Evolutionary conservation across 2,329 filamentous ascomycete genomes (phyloP).

Genomic region (Penicillium sumatraense): DNA sequence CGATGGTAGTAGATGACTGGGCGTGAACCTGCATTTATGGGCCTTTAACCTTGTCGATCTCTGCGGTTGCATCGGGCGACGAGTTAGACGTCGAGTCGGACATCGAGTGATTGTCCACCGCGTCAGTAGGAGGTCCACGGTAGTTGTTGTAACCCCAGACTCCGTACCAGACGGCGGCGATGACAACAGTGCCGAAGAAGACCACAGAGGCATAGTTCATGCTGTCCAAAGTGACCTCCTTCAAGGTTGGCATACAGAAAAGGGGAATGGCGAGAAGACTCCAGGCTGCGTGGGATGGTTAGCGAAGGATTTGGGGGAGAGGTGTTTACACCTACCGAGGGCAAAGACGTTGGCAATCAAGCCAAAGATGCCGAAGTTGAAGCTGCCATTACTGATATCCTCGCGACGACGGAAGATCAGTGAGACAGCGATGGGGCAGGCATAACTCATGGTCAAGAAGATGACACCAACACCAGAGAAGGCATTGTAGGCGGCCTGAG

Average conservation of each 20-base stretch:
- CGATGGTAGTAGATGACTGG: background rate
- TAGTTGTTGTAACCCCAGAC: slow-evolving; percentile 69
- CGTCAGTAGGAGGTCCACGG: slow-evolving; percentile 35
- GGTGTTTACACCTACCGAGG: slow-evolving; percentile 56
- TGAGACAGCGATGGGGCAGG: slow-evolving; percentile 68
- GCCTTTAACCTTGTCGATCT: slow-evolving; percentile 14
- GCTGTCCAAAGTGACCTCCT: slow-evolving; percentile 62
- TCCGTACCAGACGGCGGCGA: slow-evolving; percentile 70
- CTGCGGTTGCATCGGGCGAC: slow-evolving; percentile 12
- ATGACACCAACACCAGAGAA: slow-evolving; percentile 81
- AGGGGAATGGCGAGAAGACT: slow-evolving; percentile 70
- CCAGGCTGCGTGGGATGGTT: slow-evolving; percentile 52
- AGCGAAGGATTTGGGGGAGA: slow-evolving; percentile 6
- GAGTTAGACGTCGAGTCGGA: slow-evolving; percentile 3
- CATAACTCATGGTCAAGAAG: slow-evolving; percentile 73
- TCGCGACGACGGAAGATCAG: slow-evolving; percentile 62
- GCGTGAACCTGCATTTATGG: slow-evolving; percentile 3
- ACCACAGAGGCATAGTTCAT: slow-evolving; percentile 79
- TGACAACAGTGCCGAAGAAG: slow-evolving; percentile 67
- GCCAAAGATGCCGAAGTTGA: slow-evolving; percentile 65
- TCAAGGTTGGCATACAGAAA: slow-evolving; percentile 61
- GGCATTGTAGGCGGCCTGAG: slow-evolving; percentile 75
- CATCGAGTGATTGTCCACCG: slow-evolving; percentile 22
- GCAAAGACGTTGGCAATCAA: slow-evolving; percentile 66
- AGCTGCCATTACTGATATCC: slow-evolving; percentile 52